These are phyloP conservation scores for Septoria petroselini DNA, from an alignment of 2,329 filamentous ascomycete species.

Conservation along the genomic window DNA sequence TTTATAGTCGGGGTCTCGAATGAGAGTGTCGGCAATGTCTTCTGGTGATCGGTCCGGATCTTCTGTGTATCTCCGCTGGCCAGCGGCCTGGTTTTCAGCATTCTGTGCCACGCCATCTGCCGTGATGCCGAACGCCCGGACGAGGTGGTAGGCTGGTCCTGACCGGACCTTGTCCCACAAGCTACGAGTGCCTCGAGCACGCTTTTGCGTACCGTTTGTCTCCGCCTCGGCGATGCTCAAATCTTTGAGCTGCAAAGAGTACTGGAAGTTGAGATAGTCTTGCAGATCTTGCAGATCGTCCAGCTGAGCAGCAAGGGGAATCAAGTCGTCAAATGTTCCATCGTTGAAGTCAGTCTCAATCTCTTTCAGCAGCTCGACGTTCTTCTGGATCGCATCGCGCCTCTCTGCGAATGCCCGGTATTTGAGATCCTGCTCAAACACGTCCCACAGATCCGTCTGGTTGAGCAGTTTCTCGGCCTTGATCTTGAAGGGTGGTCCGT, in stretches of 20 bases:
- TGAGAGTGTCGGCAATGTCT: constrained; percentile 78
- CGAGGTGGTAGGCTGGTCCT: constrained; percentile 74
- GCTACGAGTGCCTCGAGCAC: constrained; percentile 76
- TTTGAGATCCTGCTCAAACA: constrained; percentile 91
- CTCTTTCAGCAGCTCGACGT: constrained; percentile 70
- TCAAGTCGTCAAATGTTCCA: constrained; percentile 73
- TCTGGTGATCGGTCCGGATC: constrained; percentile 77
- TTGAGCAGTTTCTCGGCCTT: constrained; percentile 82
- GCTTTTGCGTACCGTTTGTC: constrained; percentile 66
- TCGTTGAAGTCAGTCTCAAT: constrained; percentile 62
- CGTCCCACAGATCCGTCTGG: constrained; percentile 91
- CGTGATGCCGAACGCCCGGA: constrained; percentile 84
- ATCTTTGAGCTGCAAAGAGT: constrained; percentile 79
- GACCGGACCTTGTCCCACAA: constrained; percentile 81
- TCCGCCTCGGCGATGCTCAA: constrained; percentile 62
- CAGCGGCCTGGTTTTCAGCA: constrained; percentile 62
- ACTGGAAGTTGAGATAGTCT: constrained; percentile 94
- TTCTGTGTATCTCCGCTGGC: constrained; percentile 77
- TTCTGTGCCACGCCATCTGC: constrained; percentile 88
- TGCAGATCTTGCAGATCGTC: constrained; percentile 96
- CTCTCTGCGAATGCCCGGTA: constrained; percentile 92
- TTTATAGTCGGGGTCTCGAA: constrained; percentile 67
- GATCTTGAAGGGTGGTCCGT: constrained; percentile 69
- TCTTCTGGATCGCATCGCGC: constrained; percentile 74
- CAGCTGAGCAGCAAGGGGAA: constrained; percentile 76